Conservation (phyloP, 176 grass and related monocot species). For the Cenchrus americanus region DNA sequence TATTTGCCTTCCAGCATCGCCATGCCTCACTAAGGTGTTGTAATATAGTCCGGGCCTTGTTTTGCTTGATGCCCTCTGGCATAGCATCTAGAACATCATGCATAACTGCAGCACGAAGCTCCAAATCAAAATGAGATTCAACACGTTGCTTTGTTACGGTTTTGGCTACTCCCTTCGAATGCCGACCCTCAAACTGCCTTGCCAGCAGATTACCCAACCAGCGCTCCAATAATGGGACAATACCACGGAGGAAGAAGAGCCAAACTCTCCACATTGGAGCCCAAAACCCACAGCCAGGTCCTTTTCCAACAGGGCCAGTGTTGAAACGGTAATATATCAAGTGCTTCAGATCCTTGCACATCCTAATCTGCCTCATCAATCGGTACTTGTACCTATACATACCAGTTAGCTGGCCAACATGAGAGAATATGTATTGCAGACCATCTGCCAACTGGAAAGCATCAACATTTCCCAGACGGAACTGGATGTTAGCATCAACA, state of each 20-base stretch:
- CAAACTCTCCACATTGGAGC: constrained; percentile 99
- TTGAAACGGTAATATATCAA: constrained; percentile 99
- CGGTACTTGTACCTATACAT: constrained; percentile 99
- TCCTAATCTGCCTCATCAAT: constrained; percentile 94
- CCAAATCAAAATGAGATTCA: constrained; percentile 96
- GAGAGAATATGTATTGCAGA: constrained; percentile 96
- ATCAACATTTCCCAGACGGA: constrained; percentile 94
- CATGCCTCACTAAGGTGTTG: constrained; percentile 99
- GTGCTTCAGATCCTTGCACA: constrained; percentile 99
- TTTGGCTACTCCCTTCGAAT: constrained; percentile 98
- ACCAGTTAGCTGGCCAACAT: constrained; percentile 98
- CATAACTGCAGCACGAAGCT: constrained; percentile 97
- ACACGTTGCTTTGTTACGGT: constrained; percentile 99
- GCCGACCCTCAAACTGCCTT: constrained; percentile 93
- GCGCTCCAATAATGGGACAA: constrained; percentile 91
- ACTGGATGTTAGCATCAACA: constrained; percentile 98
- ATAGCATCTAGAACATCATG: constrained; percentile 99
- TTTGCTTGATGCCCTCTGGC: constrained; percentile 99
- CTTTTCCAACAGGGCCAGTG: constrained; percentile 97
- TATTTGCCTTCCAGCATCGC: constrained; percentile 99
- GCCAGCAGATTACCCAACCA: constrained; percentile 96
- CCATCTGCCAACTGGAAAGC: constrained; percentile 98
- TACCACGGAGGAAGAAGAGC: constrained; percentile 96
- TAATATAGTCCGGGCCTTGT: constrained; percentile 92
- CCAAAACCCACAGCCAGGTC: constrained; percentile 98